Evolutionary conservation across 2,329 filamentous ascomycete genomes (phyloP), one percentile per base, ranked within the genome.

Genomic region (Xylariaceae sp.): DNA sequence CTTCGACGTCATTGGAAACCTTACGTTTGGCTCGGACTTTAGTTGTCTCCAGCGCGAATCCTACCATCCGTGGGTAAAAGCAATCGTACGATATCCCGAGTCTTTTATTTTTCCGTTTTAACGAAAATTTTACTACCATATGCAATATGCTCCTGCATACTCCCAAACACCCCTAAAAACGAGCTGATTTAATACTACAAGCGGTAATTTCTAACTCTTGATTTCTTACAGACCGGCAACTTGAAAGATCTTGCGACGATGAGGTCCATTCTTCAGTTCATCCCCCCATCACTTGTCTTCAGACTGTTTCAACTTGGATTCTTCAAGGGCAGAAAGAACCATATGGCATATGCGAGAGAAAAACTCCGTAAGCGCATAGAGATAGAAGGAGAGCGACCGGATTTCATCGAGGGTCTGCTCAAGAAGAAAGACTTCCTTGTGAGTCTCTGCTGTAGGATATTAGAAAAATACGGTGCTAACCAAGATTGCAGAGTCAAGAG

Each of bases 1-100:
- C 3, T 67, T 67, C 21, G 65, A 67, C 36, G 48, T 66, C 5
- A 66, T 67, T 36, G 62, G 64, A 9, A 57, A 66, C 37, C 58
- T 67, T 3, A 47, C 60, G 2, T 64, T 65, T 17, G 58, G 60
- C 23, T 59, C 58, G 12, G 34, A 58, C 7, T 67, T 66, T 21
- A 58, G 50, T 6, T 62, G 62, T 29, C 52, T 67, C 8, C 56
- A 54, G 12, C 57, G 52, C 21, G 14, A 41, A 12, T 14, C 21
- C 4, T 56, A 57, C 21, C 52, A 65, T 23, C 56, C 56, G 7
- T 67, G 63, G 64, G 55, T 67, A 7, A 36, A 51, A 19, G 33
- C 53, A 12, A 61, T 16, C 8, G 33, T 16, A 16, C 12, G 28
- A 31, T 31, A 31, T 31, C 7, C 28, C 28, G 28, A 31, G 28